Evolutionary conservation across 257 asterid species (phyloP).

Genomic region (Penstemon eatonii): DNA sequence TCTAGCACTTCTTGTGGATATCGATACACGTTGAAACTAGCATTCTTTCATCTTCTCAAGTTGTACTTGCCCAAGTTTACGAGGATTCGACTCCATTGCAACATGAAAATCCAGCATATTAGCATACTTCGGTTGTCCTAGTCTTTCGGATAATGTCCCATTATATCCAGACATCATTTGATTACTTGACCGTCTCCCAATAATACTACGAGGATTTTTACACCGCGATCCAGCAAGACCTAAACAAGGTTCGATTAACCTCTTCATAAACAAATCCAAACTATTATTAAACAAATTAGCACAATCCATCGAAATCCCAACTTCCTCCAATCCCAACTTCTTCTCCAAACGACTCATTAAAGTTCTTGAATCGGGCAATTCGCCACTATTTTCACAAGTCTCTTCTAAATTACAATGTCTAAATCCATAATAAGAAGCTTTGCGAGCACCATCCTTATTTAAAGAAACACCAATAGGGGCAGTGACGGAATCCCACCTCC

Average conservation of each 20-base stretch:
- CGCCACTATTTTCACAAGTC: conserved; percentile 46
- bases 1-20: conserved; percentile 9
- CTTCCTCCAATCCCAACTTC: conserved; percentile 66
- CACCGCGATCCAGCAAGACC: conserved; percentile 44
- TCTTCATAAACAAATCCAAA: conserved; percentile 65
- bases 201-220: conserved; percentile 18
- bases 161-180: conserved; percentile 27
- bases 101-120: conserved; percentile 71
- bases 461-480: conserved; percentile 77
- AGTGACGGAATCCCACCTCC: conserved; percentile 59
- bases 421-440: conserved; percentile 37
- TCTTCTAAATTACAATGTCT: conserved; percentile 10
- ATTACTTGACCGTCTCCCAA: conserved; percentile 22
- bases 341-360: conserved; percentile 54
- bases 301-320: conserved; percentile 66
- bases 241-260: conserved; percentile 65
- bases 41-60: conserved; percentile 66
- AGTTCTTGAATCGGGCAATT: conserved; percentile 59
- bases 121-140: conserved; percentile 24
- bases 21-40: conserved; percentile 33
- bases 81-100: conserved; percentile 71
- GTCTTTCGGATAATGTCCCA: conserved; percentile 28
- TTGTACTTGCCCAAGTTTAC: conserved; percentile 58
- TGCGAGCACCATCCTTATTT: conserved; percentile 34
- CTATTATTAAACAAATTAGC: conserved; percentile 65